Percentiles rank a stretch among this genome's conserved stretches.
phyloP scores from a whole-genome alignment of 306 rosid species.

The Castanea sativa region DNA sequence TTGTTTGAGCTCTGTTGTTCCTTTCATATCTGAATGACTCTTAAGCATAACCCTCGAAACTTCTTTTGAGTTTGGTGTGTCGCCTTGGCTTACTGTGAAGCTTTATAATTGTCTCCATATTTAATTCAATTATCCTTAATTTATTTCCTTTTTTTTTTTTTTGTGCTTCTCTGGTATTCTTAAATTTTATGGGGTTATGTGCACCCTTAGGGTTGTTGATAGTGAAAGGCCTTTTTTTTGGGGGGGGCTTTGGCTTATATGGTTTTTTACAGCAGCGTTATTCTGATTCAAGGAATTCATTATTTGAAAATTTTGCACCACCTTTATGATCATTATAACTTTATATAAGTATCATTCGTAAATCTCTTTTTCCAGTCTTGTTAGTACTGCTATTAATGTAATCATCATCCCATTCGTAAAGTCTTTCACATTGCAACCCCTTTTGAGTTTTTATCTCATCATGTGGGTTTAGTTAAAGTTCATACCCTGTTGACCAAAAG shows the following conservation, averaged over 20 bases:
- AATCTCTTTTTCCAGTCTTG: constrained; percentile 41
- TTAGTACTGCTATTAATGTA: constrained; percentile 44
- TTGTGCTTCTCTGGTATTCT: constrained; percentile 43
- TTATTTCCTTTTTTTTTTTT: constrained; percentile 8
- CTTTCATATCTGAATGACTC: constrained; percentile 48
- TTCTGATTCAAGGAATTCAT: constrained; percentile 42
- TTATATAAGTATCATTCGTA: constrained; percentile 22
- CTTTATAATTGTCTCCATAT: constrained; percentile 30
- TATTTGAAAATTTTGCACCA: constrained; percentile 36
- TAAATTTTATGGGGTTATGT: constrained; percentile 35
- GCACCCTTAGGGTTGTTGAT: constrained; percentile 43
- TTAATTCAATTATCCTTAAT: constrained; percentile 33
- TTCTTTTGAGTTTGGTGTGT: constrained; percentile 32
- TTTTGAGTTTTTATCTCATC: constrained; percentile 48
- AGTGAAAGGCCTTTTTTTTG: constrained; percentile 24
- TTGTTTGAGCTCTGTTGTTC: constrained; percentile 47
- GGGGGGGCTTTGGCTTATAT: constrained; percentile 27
- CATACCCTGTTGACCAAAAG: constrained; percentile 32
- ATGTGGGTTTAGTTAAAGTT: constrained; percentile 52
- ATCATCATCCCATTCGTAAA: constrained; percentile 44
- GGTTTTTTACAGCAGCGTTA: constrained; percentile 33
- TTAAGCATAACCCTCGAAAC: constrained; percentile 26
- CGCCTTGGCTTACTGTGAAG: constrained; percentile 45
- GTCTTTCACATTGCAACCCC: constrained; percentile 48
- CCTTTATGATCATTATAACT: constrained; percentile 40